Evolutionary conservation across 1,284 basidiomycete species (phyloP).

Genomic region (Anthracocystis panici-leucophaei): DNA sequence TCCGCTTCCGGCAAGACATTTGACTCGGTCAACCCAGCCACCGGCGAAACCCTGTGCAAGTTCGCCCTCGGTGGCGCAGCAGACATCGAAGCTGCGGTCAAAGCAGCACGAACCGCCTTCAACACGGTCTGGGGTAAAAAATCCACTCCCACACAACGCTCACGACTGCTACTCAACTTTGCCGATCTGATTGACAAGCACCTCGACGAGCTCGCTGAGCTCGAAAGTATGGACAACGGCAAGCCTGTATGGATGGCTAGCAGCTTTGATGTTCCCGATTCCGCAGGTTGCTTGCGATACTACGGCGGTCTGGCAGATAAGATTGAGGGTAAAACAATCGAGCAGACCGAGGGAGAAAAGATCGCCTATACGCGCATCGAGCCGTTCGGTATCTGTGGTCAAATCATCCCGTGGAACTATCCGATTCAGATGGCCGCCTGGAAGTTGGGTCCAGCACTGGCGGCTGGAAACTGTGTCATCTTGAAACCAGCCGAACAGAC

Average conservation of each 20-base stretch:
- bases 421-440: constrained; percentile 71
- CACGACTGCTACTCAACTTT: constrained; percentile 76
- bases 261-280: constrained; percentile 77
- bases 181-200: constrained; percentile 80
- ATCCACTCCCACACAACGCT: constrained; percentile 72
- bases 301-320: constrained; percentile 79
- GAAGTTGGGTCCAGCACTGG: constrained; percentile 74
- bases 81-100: constrained; percentile 60
- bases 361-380: constrained; percentile 79
- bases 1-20: constrained; percentile 56
- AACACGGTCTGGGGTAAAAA: constrained; percentile 51
- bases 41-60: constrained; percentile 51
- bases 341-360: constrained; percentile 84
- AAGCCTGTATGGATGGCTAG: constrained; percentile 80
- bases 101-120: constrained; percentile 55
- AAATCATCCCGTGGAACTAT: constrained; percentile 75
- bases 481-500: constrained; percentile 79
- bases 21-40: constrained; percentile 56
- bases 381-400: constrained; percentile 83
- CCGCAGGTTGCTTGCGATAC: constrained; percentile 76
- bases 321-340: constrained; percentile 79
- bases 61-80: constrained; percentile 49
- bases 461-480: constrained; percentile 71
- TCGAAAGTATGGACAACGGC: constrained; percentile 76
- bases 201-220: constrained; percentile 75